Evolutionary conservation across 805 yeast species (phyloP).

Genomic region (Candida tallmaniae): DNA sequence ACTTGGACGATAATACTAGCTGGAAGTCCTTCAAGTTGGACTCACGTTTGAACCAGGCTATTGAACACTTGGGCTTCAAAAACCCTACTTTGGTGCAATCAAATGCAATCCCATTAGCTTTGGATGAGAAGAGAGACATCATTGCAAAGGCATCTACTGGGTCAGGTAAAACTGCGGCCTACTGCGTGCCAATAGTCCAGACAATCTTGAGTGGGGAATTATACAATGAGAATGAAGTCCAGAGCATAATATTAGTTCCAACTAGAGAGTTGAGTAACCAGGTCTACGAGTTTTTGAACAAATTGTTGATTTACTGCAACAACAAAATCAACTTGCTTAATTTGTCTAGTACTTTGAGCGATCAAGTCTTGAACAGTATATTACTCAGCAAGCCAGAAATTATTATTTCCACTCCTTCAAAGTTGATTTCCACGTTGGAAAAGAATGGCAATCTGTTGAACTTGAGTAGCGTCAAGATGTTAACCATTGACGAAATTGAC

Average conservation of each 20-base stretch:
- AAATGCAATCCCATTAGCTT: slow-evolving; percentile 85
- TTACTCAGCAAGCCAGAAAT: slow-evolving; percentile 75
- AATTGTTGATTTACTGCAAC: slow-evolving; percentile 67
- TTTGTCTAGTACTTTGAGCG: slow-evolving; percentile 61
- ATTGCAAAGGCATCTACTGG: slow-evolving; percentile 95
- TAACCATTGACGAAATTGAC: slow-evolving; percentile 95
- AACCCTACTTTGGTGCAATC: slow-evolving; percentile 91
- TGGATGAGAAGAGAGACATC: slow-evolving; percentile 85
- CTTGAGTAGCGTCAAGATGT: slow-evolving; percentile 53
- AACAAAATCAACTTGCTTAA: slow-evolving; percentile 62
- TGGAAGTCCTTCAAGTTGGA: slow-evolving; percentile 82
- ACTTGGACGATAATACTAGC: slow-evolving; percentile 62
- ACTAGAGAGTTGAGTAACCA: slow-evolving; percentile 89
- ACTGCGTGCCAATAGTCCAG: slow-evolving; percentile 82
- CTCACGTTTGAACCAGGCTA: slow-evolving; percentile 77
- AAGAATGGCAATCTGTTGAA: slow-evolving; percentile 39
- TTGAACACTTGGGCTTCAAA: slow-evolving; percentile 71
- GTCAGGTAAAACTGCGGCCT: slow-evolving; percentile 93
- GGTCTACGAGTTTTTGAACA: slow-evolving; percentile 65
- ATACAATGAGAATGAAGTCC: slow-evolving; percentile 25
- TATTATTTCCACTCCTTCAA: slow-evolving; percentile 82
- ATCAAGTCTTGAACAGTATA: slow-evolving; percentile 65
- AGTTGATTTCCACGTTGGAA: slow-evolving; percentile 54
- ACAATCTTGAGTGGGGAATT: slow-evolving; percentile 48
- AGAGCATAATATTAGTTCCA: slow-evolving; percentile 80